phyloP scores from a whole-genome alignment of 2,329 filamentous ascomycete genomes.

The Pestalotiopsis sp. region DNA sequence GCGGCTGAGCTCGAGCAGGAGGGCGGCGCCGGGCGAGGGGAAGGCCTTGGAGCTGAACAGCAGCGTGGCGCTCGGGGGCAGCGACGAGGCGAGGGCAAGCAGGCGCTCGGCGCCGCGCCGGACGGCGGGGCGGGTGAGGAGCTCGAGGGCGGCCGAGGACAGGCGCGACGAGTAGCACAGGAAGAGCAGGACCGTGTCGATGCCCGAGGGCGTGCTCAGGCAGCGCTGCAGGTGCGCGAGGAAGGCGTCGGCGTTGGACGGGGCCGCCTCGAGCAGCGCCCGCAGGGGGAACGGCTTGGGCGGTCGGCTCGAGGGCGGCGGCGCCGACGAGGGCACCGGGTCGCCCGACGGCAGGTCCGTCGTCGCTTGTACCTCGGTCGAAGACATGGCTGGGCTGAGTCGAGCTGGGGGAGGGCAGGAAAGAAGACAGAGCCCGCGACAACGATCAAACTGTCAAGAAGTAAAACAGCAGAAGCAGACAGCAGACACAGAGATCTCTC shows the following conservation, averaged over 20 bases:
- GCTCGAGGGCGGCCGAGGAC: constrained; percentile 50
- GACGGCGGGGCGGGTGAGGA: constrained; percentile 59
- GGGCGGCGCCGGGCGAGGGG: constrained; percentile 37
- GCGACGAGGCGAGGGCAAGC: constrained; percentile 52
- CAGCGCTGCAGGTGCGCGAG: constrained; percentile 61
- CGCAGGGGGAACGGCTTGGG: constrained; percentile 25
- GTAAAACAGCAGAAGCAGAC: background rate
- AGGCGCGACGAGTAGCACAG: constrained; percentile 68
- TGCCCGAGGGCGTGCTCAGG: constrained; percentile 67
- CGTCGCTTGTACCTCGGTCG: constrained; percentile 26
- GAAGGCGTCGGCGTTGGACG: constrained; percentile 52
- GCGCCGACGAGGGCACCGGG: constrained; percentile 31
- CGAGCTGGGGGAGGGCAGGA: background rate
- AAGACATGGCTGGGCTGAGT: constrained; percentile 1
- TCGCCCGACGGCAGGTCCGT: constrained; percentile 38
- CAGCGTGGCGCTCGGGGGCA: constrained; percentile 52
- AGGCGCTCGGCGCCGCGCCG: constrained; percentile 52
- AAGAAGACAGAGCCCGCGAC: background rate
- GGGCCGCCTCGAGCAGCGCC: constrained; percentile 35
- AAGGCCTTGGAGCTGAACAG: constrained; percentile 39
- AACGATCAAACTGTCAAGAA: background rate
- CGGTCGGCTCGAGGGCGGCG: constrained; percentile 17
- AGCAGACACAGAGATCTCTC: background rate
- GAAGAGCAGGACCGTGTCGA: constrained; percentile 70
- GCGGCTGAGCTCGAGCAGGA: constrained; percentile 49